A percentile compares a stretch with the other conserved stretches of the same genome.
These are phyloP conservation scores for Cadophora sp. DNA, from an alignment of 2,329 filamentous ascomycete species.

Conservation along the genomic window DNA sequence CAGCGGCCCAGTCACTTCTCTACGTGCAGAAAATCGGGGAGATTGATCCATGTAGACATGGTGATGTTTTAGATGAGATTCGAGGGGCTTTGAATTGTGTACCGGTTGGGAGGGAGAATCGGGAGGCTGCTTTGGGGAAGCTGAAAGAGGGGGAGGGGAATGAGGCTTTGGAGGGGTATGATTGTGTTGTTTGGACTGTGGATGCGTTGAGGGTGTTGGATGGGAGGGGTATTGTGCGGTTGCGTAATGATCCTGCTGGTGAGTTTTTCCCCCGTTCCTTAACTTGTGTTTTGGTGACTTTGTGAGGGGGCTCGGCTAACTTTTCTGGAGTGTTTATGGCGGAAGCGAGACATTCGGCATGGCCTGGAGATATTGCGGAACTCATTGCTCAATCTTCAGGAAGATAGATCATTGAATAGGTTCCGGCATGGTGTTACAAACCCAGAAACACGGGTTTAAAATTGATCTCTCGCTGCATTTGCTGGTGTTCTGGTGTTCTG, in stretches of 20 bases:
- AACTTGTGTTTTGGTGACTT: too few relatives aligned
- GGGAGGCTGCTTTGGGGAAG: conserved; percentile 21
- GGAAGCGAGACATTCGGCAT: conserved; percentile 3
- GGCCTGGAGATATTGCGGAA: conserved; percentile 4
- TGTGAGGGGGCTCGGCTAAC: not conserved
- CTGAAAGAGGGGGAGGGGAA: conserved; percentile 32
- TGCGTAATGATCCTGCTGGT: conserved; percentile 10
- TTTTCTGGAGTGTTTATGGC: not conserved
- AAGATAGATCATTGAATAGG: not conserved
- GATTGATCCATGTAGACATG: conserved; percentile 29
- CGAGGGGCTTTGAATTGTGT: conserved; percentile 27
- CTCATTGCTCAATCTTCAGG: conserved; percentile 1
- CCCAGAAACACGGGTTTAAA: too few relatives aligned
- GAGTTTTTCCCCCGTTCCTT: not conserved
- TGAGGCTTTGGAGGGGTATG: conserved; percentile 33
- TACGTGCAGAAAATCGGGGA: conserved; percentile 22
- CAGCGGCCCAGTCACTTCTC: not conserved
- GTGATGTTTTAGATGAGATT: conserved; percentile 26
- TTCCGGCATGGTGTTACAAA: too few relatives aligned
- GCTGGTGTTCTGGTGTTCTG: too few relatives aligned
- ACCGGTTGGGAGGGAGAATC: conserved; percentile 30
- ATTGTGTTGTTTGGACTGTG: conserved; percentile 38
- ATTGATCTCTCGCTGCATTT: too few relatives aligned
- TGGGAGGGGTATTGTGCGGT: conserved; percentile 27
- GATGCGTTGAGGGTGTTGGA: conserved; percentile 33